Evolutionary conservation across 495 filamentous ascomycete genomes (phyloP).

Genomic region (Penicillium herquei): DNA sequence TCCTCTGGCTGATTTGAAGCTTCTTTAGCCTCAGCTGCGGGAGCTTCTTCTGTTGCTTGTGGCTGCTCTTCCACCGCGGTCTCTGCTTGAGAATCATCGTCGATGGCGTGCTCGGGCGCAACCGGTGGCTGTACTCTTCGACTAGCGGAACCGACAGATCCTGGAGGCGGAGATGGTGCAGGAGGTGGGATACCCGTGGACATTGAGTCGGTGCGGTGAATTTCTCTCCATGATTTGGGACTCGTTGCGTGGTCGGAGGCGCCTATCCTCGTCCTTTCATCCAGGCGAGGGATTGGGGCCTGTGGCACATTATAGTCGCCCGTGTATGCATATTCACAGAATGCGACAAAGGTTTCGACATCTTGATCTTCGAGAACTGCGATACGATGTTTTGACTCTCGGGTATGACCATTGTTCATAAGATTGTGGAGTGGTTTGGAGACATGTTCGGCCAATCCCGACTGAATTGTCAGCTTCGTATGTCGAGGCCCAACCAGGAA

Average conservation of each 20-base stretch:
- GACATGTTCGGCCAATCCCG: constrained; percentile 46
- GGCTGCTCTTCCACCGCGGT: background rate
- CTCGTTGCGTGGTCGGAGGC: constrained; percentile 10
- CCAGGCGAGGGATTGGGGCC: constrained; percentile 7
- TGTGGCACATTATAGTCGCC: constrained; percentile 45
- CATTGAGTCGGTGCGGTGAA: constrained; percentile 23
- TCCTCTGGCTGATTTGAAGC: background rate
- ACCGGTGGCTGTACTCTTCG: background rate
- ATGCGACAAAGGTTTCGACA: constrained; percentile 46
- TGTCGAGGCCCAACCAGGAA: constrained; percentile 49
- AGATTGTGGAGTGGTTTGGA: constrained; percentile 46
- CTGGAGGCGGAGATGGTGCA: constrained; percentile 28
- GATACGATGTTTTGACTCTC: constrained; percentile 44
- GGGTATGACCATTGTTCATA: constrained; percentile 46
- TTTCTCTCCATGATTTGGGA: constrained; percentile 19
- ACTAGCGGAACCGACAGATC: constrained; percentile 13
- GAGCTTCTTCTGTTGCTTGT: background rate
- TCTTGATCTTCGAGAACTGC: constrained; percentile 46
- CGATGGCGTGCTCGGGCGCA: background rate
- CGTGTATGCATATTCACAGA: constrained; percentile 51
- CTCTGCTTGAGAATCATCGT: background rate
- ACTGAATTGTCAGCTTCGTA: constrained; percentile 47
- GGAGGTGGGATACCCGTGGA: constrained; percentile 21
- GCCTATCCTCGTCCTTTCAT: constrained; percentile 5
- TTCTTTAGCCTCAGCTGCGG: background rate